Conservation (phyloP, 1,284 basidiomycete genomes). For the Thecaphora thlaspeos region DNA sequence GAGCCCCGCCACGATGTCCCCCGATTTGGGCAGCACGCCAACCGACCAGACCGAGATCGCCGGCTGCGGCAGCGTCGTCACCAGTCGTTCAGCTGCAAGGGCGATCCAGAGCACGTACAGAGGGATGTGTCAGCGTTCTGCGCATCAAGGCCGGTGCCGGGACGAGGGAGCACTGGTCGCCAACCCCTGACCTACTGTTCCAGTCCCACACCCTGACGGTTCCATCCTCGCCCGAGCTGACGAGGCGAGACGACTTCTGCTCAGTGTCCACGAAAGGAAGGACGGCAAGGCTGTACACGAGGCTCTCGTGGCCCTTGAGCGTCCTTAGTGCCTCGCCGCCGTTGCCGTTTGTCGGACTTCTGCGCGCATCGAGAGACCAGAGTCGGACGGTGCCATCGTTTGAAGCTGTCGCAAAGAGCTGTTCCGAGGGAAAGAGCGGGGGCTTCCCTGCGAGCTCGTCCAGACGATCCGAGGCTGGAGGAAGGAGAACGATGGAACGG, state of each 20-base stretch:
- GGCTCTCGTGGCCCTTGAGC: constrained; percentile 21
- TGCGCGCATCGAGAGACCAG: constrained; percentile 23
- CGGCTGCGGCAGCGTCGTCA: constrained; percentile 18
- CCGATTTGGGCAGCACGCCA: constrained; percentile 13
- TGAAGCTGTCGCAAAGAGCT: constrained; percentile 21
- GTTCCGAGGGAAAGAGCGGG: constrained; percentile 7
- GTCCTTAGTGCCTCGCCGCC: constrained; percentile 21
- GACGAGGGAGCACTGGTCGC: too few relatives aligned
- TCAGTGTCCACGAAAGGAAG: too few relatives aligned
- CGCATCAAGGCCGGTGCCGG: too few relatives aligned
- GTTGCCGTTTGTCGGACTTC: constrained; percentile 24
- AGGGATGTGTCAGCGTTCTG: too few relatives aligned
- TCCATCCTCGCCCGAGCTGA: constrained; percentile 34
- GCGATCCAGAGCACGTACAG: neutral
- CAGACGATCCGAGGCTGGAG: neutral
- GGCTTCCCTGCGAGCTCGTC: neutral
- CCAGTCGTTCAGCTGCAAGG: constrained; percentile 2
- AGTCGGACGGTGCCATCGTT: constrained; percentile 34
- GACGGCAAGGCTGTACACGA: constrained; percentile 26
- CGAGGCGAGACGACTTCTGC: constrained; percentile 6
- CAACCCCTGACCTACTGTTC: neutral
- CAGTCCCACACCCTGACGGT: constrained; percentile 29
- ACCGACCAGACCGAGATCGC: constrained; percentile 35
- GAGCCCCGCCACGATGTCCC: constrained; percentile 31
- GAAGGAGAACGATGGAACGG: constrained; percentile 16